Conservation (phyloP, 139 green algal species). For the Micractinium sp. region DNA sequence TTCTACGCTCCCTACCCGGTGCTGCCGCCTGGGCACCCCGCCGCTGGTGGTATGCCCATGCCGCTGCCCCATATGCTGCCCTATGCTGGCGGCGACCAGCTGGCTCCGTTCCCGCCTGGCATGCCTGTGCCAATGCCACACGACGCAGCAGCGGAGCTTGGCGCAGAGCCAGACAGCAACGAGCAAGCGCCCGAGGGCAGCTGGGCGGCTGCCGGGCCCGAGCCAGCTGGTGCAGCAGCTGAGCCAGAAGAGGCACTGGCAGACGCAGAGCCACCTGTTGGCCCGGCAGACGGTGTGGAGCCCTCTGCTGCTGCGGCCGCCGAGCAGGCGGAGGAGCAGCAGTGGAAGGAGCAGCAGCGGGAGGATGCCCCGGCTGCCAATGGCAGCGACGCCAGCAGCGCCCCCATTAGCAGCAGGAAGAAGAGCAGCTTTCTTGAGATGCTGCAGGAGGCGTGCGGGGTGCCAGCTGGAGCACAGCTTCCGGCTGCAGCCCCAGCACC, state of each 20-base stretch:
- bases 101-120: constrained; percentile 24
- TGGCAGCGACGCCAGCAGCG: neutral
- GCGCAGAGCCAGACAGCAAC: neutral
- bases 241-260: neutral
- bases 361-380: neutral
- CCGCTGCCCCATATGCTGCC: constrained; percentile 1
- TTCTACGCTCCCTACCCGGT: constrained; percentile 1
- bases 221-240: neutral
- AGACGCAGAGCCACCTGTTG: neutral
- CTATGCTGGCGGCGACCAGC: neutral
- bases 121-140: constrained; percentile 25
- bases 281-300: neutral
- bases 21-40: constrained; percentile 2
- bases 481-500: neutral
- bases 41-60: constrained; percentile 4
- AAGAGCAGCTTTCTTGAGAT: constrained; percentile 4
- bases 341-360: neutral
- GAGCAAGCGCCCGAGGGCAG: too few relatives aligned
- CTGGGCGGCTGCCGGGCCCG: neutral
- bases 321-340: neutral
- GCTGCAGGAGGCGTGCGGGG: neutral
- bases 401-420: neutral
- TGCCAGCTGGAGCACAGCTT: neutral
- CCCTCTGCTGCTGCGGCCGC: neutral
- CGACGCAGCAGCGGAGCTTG: constrained; percentile 16